These are phyloP conservation scores for Colletotrichum gloeosporioides DNA, from an alignment of 2,329 filamentous ascomycete genomes.

Conservation along the genomic window DNA sequence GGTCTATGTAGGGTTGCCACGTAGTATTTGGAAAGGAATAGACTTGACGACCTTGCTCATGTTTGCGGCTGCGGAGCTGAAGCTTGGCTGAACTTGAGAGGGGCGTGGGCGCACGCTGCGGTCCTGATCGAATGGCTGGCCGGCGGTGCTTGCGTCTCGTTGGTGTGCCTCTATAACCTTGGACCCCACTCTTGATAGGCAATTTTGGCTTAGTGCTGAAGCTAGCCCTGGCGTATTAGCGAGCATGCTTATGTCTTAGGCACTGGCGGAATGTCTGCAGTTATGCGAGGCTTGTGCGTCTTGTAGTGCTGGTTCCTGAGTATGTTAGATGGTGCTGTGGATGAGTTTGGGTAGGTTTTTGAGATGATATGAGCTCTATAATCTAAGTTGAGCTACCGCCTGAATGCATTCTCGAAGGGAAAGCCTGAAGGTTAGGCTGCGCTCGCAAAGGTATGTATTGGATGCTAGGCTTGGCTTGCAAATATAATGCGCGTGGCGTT, in stretches of 20 bases:
- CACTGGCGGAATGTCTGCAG: neutral
- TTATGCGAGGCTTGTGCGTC: neutral
- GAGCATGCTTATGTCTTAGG: neutral
- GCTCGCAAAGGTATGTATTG: no score
- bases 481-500: no score
- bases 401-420: no score
- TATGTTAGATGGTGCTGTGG: neutral
- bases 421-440: no score
- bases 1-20: neutral
- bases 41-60: neutral
- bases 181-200: neutral
- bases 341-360: neutral
- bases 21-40: neutral
- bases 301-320: neutral
- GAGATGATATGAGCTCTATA: neutral
- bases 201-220: neutral
- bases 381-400: no score
- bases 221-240: neutral
- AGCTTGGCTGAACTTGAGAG: neutral
- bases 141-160: neutral
- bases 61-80: neutral
- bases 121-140: neutral
- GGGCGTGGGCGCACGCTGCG: neutral
- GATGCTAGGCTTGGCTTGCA: no score
- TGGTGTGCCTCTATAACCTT: neutral